Base-by-base conservation (phyloP, 306 rosid species). In the Prunus salicina region DNA sequence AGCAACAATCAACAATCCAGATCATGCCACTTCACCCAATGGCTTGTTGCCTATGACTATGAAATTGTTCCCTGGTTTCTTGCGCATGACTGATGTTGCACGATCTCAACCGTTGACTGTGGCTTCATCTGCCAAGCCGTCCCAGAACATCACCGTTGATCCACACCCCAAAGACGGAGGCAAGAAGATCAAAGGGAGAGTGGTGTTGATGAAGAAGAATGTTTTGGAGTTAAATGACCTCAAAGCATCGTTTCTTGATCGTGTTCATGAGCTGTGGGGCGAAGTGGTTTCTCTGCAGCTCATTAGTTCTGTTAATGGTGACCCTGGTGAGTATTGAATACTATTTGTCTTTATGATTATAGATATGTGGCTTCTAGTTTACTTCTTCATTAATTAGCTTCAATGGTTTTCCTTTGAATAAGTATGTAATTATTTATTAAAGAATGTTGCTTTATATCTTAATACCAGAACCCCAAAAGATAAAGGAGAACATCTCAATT, bases 171-270 rank as follows among this genome's bases (percentile, higher is more conserved):
- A 28, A 22, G 25, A 53, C 28, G 76, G 18, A 3, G 76, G 8
- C 20, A 74, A 58, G 55, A 67, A 79, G 60, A 78, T 91, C 6
- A 83, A 32, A 81, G 98, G 97, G 19, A 80, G 34, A n/a, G 96
- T 88, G 81, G 80, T 91, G 6, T 38, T 93, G 82, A 91, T 89
- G 93, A 93, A 86, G 87, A 93, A 89, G 66, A 91, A 91, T 63
- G 90, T 87, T 63, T 24, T 93, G 81, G 98, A 93, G 68, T 69
- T 88, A 80, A 87, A 91, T 43, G 92, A 91, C 68, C 77, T 93
- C 12, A 76, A 70, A 57, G 91, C 93, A 0, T 82, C 91, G 6
- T 0, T 89, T 56, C 34, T 75, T 1, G 98, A 93, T 82, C 78
- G 86, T 55, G 16, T 91, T 67, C 86, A 82, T 9, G 98, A 93